Evolutionary conservation across 768 basidiomycete genomes (phyloP).

Genomic region (Cystofilobasidium macerans): DNA sequence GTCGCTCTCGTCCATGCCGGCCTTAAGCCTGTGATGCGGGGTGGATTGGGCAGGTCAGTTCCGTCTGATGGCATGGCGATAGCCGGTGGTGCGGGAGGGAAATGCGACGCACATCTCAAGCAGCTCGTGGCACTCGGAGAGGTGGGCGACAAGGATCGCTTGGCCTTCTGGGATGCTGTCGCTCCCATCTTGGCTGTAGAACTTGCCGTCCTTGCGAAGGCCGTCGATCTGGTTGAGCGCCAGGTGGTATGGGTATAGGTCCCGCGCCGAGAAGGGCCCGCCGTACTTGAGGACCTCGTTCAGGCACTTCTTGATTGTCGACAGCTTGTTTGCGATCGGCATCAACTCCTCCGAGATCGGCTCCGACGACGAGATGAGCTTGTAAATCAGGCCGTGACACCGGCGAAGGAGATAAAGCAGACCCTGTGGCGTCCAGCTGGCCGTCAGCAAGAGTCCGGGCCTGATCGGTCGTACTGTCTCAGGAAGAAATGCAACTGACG

Average conservation of each 20-base stretch:
- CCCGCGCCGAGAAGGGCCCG: constrained; percentile 79
- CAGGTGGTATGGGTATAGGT: constrained; percentile 61
- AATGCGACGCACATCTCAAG: constrained; percentile 63
- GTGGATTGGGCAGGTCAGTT: neutral
- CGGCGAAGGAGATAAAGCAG: constrained; percentile 24
- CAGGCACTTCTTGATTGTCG: constrained; percentile 90
- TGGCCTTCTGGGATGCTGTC: constrained; percentile 79
- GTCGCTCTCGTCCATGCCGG: constrained; percentile 18
- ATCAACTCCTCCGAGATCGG: constrained; percentile 97
- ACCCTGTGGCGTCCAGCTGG: neutral
- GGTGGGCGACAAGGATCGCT: constrained; percentile 86
- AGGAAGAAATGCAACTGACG: constrained; percentile 46
- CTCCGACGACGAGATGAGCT: constrained; percentile 83
- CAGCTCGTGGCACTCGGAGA: constrained; percentile 91
- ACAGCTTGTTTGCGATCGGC: constrained; percentile 92
- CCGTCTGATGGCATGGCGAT: neutral
- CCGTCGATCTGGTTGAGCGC: constrained; percentile 76
- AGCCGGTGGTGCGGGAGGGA: neutral
- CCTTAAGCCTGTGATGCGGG: constrained; percentile 5
- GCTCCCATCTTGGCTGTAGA: constrained; percentile 35
- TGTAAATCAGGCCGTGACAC: constrained; percentile 92
- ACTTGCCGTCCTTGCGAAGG: constrained; percentile 84
- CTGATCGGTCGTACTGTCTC: neutral
- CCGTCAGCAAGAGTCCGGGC: neutral
- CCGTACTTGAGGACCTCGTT: constrained; percentile 94